Evolutionary conservation across 305 asterid genomes (phyloP).

Genomic region (Ilex paraguariensis): DNA sequence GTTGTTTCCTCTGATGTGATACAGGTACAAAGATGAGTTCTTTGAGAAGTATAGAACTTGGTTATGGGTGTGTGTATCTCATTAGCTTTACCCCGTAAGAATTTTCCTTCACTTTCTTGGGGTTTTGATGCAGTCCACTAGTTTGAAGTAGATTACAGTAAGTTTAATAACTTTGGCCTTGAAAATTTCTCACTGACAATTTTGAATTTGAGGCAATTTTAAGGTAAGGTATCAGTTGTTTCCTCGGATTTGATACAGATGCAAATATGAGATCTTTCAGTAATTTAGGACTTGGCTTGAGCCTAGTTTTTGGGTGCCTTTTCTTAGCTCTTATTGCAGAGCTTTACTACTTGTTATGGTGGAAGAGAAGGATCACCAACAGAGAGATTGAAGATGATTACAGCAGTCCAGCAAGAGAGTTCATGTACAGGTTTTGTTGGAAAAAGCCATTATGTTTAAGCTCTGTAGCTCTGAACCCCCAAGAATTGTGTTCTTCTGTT

Average conservation of each 20-base stretch:
- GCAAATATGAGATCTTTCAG: conserved; percentile 58
- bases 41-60: conserved; percentile 48
- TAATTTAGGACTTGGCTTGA: conserved; percentile 49
- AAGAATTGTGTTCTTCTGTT: conserved; percentile 27
- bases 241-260: not conserved
- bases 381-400: conserved; percentile 26
- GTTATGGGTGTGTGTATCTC: conserved; percentile 56
- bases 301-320: conserved; percentile 63
- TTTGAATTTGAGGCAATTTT: too few relatives aligned
- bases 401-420: conserved; percentile 16
- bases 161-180: too few relatives aligned
- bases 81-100: conserved; percentile 26
- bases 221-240: too few relatives aligned
- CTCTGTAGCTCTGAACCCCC: conserved; percentile 16
- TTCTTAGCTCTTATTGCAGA: conserved; percentile 59
- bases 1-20: not conserved
- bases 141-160: too few relatives aligned
- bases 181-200: too few relatives aligned
- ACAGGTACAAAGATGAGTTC: conserved; percentile 43
- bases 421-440: conserved; percentile 27
- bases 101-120: too few relatives aligned
- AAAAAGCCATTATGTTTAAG: conserved; percentile 14
- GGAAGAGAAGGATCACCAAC: conserved; percentile 37
- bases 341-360: conserved; percentile 51
- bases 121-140: too few relatives aligned